Evolutionary conservation across 345 rosid genomes (phyloP).

Genomic region (Pugionium cornutum): DNA sequence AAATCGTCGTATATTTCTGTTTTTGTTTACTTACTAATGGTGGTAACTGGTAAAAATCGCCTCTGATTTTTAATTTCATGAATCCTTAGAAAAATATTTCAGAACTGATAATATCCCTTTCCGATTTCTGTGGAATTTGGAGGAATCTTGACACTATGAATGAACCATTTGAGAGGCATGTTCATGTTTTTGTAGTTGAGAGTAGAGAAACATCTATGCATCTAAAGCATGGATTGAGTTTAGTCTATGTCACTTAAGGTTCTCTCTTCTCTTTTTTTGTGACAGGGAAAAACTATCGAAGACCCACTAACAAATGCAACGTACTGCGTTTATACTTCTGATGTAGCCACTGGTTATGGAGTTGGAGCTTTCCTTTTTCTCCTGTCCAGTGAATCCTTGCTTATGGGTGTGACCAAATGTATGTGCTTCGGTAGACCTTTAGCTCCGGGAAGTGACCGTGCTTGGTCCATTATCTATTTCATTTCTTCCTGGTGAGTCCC

Average conservation of each 20-base stretch:
- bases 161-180: too few relatives aligned
- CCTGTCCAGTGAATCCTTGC: slow-evolving; percentile 77
- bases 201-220: slow-evolving; percentile 2
- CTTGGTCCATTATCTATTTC: slow-evolving; percentile 94
- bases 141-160: too few relatives aligned
- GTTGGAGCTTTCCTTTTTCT: slow-evolving; percentile 93
- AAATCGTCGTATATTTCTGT: not conserved
- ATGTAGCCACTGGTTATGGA: slow-evolving; percentile 95
- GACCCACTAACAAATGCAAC: slow-evolving; percentile 56
- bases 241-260: not conserved
- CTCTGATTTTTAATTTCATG: too few relatives aligned
- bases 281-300: slow-evolving; percentile 56
- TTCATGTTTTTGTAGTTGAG: slow-evolving; percentile 13
- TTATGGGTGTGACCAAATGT: slow-evolving; percentile 92
- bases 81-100: not conserved
- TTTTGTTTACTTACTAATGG: not conserved
- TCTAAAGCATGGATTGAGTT: not conserved
- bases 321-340: slow-evolving; percentile 79
- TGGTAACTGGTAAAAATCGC: too few relatives aligned
- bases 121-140: too few relatives aligned
- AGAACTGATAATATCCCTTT: not conserved
- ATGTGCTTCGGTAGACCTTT: slow-evolving; percentile 96
- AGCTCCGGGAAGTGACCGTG: slow-evolving; percentile 76
- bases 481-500: slow-evolving; percentile 70
- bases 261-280: slow-evolving; percentile 15